phyloP scores from a whole-genome alignment of 2,329 filamentous ascomycete species.

The Scytalidium sp. region DNA sequence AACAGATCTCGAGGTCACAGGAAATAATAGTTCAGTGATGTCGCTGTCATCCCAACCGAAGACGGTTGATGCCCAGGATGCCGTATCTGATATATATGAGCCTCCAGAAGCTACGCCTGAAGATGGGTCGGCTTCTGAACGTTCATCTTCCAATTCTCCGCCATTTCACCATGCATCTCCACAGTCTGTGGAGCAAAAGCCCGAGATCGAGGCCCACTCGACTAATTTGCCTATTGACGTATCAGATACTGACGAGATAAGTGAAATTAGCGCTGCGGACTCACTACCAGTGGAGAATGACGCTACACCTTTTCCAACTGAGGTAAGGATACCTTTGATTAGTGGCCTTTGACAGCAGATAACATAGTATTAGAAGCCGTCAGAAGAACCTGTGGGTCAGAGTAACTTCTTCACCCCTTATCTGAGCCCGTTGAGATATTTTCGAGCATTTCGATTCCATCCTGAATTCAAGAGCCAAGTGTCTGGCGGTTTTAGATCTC shows the following conservation, averaged over 20 bases:
- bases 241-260: background rate
- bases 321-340: too few species aligned
- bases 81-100: slow-evolving; percentile 51
- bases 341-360: too few species aligned
- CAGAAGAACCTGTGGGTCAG: slow-evolving; percentile 1
- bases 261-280: background rate
- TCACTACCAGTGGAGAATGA: background rate
- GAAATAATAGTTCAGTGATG: background rate
- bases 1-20: background rate
- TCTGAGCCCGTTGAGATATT: slow-evolving; percentile 75
- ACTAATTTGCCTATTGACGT: background rate
- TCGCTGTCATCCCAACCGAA: background rate
- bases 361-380: slow-evolving; percentile 15
- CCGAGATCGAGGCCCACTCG: background rate
- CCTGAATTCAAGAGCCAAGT: slow-evolving; percentile 69
- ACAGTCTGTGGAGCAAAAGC: slow-evolving; percentile 15
- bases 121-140: background rate
- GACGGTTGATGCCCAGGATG: slow-evolving; percentile 11
- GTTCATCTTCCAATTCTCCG: slow-evolving; percentile 27
- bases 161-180: slow-evolving; percentile 39
- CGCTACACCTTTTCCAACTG: background rate
- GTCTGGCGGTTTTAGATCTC: slow-evolving; percentile 74
- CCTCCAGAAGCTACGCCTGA: slow-evolving; percentile 41
- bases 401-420: slow-evolving; percentile 56
- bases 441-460: slow-evolving; percentile 89